A percentile compares a stretch with the other conserved stretches of the same genome.
Evolutionary conservation across 805 yeast genomes (phyloP).

Genomic region (Pichia exigua): DNA sequence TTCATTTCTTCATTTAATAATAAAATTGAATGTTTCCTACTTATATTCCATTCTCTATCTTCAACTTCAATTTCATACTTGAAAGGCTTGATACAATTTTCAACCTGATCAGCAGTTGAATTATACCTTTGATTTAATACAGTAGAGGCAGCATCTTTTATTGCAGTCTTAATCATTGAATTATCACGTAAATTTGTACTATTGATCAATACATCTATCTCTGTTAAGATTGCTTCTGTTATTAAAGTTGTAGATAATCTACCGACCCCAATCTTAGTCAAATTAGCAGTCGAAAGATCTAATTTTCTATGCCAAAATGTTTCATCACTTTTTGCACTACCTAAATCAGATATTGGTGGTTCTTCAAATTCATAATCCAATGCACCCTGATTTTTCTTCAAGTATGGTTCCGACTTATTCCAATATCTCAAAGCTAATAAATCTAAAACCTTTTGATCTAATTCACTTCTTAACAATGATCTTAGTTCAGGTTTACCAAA

Average conservation of each 20-base stretch:
- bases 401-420: slow-evolving; percentile 52
- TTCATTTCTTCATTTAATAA: slow-evolving; percentile 76
- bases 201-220: slow-evolving; percentile 65
- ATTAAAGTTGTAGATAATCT: slow-evolving; percentile 77
- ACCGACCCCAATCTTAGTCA: slow-evolving; percentile 92
- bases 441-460: slow-evolving; percentile 86
- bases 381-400: slow-evolving; percentile 12
- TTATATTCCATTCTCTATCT: slow-evolving; percentile 83
- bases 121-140: slow-evolving; percentile 74
- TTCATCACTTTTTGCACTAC: slow-evolving; percentile 55
- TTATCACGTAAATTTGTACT: slow-evolving; percentile 74
- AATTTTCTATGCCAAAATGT: slow-evolving; percentile 81
- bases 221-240: slow-evolving; percentile 71
- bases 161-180: slow-evolving; percentile 76
- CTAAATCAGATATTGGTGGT: slow-evolving; percentile 48
- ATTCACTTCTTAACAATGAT: slow-evolving; percentile 67
- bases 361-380: slow-evolving; percentile 27
- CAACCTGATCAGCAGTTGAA: slow-evolving; percentile 97
- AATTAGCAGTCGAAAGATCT: slow-evolving; percentile 72
- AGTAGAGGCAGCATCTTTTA: slow-evolving; percentile 74
- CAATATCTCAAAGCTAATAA: slow-evolving; percentile 85
- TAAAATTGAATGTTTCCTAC: slow-evolving; percentile 69
- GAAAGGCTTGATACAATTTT: slow-evolving; percentile 95
- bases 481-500: slow-evolving; percentile 80
- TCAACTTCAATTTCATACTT: slow-evolving; percentile 96